Conservation (phyloP, 805 yeast genomes). For the Lipomyces kockii region DNA sequence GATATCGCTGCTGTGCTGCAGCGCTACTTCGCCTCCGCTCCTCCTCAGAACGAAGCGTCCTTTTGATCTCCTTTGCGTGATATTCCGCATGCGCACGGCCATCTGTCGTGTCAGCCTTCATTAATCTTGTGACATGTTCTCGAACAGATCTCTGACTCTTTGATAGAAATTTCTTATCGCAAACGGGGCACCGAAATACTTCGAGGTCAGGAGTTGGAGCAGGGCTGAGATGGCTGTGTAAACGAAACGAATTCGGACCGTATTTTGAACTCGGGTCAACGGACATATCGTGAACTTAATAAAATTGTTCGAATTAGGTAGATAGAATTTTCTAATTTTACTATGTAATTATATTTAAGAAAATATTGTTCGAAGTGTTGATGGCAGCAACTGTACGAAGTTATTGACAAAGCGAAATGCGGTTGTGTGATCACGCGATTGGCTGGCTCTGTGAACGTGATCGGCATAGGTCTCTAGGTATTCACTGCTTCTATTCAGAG, state of each 20-base stretch:
- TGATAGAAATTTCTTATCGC: slow-evolving; percentile 31
- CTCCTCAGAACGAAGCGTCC: slow-evolving; percentile 20
- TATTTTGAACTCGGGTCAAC: slow-evolving; percentile 1
- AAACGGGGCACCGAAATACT: slow-evolving; percentile 28
- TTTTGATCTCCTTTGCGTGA: slow-evolving; percentile 20
- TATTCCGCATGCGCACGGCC: slow-evolving; percentile 29
- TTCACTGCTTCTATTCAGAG: not conserved
- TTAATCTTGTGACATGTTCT: slow-evolving; percentile 28
- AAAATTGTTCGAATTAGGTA: not conserved
- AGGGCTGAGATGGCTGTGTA: not conserved
- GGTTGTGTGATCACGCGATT: not conserved
- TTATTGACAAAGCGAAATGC: not conserved
- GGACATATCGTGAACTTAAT: not conserved
- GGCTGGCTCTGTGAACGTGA: not conserved
- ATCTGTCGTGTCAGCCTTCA: slow-evolving; percentile 21
- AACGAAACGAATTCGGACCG: slow-evolving; percentile 2
- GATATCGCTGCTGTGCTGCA: slow-evolving; percentile 29
- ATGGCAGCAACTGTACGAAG: not conserved
- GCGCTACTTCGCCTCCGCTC: slow-evolving; percentile 26
- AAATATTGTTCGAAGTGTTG: not conserved
- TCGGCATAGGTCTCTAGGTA: not conserved
- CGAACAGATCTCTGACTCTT: slow-evolving; percentile 25
- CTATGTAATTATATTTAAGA: no score
- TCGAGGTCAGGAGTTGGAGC: slow-evolving; percentile 13
- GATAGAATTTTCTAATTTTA: no score